Percentiles rank a stretch among this genome's conserved stretches.
Evolutionary conservation across 345 rosid species (phyloP).

Genomic region (Boechera retrofracta): DNA sequence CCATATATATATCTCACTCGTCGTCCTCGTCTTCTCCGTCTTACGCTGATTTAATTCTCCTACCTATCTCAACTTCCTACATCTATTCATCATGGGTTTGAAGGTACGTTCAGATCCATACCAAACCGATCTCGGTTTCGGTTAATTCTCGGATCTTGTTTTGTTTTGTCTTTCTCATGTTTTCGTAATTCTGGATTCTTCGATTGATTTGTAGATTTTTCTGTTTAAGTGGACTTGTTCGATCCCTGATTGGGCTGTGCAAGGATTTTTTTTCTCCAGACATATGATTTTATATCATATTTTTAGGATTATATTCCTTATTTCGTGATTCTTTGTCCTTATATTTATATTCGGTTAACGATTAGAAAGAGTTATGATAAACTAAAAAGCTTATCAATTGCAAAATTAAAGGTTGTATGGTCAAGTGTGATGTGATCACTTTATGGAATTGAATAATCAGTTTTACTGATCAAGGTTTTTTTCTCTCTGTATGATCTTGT

Average conservation of each 20-base stretch:
- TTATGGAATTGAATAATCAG: neutral
- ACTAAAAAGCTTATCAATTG: neutral
- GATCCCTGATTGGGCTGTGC: neutral
- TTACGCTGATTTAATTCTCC: slow-evolving; percentile 11
- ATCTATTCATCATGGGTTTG: slow-evolving; percentile 42
- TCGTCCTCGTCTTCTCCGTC: slow-evolving; percentile 48
- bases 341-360: neutral
- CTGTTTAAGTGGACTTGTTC: neutral
- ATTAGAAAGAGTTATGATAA: neutral
- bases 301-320: no score
- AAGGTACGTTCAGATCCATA: slow-evolving; percentile 39
- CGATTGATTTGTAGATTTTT: neutral
- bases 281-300: no score
- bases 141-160: slow-evolving; percentile 14
- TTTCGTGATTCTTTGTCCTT: neutral
- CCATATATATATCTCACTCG: slow-evolving; percentile 11
- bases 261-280: no score
- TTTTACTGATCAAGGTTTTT: neutral
- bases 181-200: neutral
- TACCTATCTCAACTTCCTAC: slow-evolving; percentile 9
- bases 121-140: neutral
- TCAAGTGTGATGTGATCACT: slow-evolving; percentile 14
- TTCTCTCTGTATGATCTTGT: neutral
- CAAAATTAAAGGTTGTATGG: neutral
- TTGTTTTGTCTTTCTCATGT: neutral